phyloP scores from a whole-genome alignment of 805 yeast genomes.

The Candida adriatica region DNA sequence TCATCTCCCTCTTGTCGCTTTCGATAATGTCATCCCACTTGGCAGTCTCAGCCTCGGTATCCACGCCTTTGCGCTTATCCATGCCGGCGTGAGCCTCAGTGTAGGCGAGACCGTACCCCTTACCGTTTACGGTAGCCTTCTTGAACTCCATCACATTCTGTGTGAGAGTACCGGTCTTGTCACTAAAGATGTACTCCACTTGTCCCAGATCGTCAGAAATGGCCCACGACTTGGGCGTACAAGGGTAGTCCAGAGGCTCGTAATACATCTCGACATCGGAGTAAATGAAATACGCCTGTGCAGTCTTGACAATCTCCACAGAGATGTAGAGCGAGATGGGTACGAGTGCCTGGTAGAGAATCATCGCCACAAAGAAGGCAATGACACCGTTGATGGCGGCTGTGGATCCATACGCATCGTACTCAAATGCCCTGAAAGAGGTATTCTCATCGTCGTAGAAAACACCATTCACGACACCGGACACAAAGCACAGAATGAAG shows the following conservation, averaged over 20 bases:
- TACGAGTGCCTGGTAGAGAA: conserved; percentile 70
- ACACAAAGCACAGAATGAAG: conserved; percentile 57
- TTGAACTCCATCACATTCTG: conserved; percentile 84
- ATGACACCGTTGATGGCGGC: conserved; percentile 65
- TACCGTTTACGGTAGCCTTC: conserved; percentile 70
- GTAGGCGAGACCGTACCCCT: conserved; percentile 69
- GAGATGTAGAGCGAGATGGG: conserved; percentile 80
- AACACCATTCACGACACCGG: conserved; percentile 68
- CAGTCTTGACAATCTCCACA: conserved; percentile 73
- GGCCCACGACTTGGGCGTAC: conserved; percentile 80
- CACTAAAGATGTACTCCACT: conserved; percentile 77
- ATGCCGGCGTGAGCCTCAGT: conserved; percentile 79
- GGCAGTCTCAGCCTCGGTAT: conserved; percentile 52
- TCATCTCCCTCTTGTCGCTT: conserved; percentile 53
- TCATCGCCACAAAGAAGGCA: conserved; percentile 67
- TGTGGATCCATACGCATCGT: conserved; percentile 56
- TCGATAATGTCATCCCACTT: conserved; percentile 45
- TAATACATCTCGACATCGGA: conserved; percentile 70
- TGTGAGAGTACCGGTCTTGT: conserved; percentile 77
- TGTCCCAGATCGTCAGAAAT: conserved; percentile 83
- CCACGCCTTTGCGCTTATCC: conserved; percentile 67
- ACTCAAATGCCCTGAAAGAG: conserved; percentile 60
- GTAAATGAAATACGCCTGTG: conserved; percentile 73
- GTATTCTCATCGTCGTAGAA: conserved; percentile 40
- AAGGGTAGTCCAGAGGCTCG: conserved; percentile 64